Base-by-base conservation (phyloP, 495 filamentous ascomycete species). In the Aspergillus sparsus region DNA sequence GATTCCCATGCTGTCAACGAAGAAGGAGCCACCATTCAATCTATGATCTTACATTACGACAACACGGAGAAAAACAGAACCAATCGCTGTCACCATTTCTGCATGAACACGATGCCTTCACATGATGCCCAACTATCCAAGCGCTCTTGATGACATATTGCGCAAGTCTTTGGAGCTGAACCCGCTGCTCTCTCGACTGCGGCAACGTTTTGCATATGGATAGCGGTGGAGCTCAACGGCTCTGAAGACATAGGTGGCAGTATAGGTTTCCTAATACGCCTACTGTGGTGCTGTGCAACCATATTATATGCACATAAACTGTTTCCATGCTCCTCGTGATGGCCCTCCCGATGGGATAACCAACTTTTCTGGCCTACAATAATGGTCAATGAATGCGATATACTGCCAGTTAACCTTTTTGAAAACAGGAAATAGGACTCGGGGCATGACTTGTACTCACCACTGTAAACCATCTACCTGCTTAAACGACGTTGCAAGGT, bases 261-360 rank as follows among this genome's bases (percentile, higher is more conserved):
- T 27, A 27, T 27, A 27, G 21, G 21, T 27, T 27, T 27, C 21
- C 46, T 50, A 58, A 54, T 47, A 47, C 53, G 51, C 37, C 32
- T 49, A 12, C 58, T 13, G 51, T 34, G 33, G 50, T 21, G 50
- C 51, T 49, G 58, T 60, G 58, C 50, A 54, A 60, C 58, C 50
- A 35, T 49, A 39, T 16, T 32, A 8, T 21, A 18, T 15, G 16
- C 9, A 41, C 45, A 50, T 34, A 42, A 44, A n/a, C 37, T 41
- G 37, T 32, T 52, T 6, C 34, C 47, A 47, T 21, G 18, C 41
- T 53, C 21, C 32, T 54, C 33, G 41, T 54, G 50, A 60, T 54
- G 37, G 42, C 41, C 10, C 16, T 50, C 11, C 15, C 10, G 45
- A 51, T 32, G 21, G 4, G 15, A 12, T 7, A 32, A 34, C 27